Evolutionary conservation across 2,329 filamentous ascomycete genomes (phyloP), one percentile per base, ranked within the genome.

Genomic region (Fragosphaeria purpurea): DNA sequence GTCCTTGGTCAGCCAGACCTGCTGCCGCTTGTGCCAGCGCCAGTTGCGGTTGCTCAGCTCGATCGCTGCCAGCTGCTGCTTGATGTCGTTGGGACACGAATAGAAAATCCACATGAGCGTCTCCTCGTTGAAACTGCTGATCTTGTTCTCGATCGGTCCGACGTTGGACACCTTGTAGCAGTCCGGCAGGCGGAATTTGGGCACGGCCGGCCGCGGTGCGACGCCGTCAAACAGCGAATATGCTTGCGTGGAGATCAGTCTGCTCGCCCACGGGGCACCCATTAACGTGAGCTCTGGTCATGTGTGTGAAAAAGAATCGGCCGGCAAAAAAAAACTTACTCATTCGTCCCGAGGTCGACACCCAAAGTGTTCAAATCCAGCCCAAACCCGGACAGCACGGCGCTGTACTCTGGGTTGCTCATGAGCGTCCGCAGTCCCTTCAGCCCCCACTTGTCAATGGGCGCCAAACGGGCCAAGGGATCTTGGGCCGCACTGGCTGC

Each of bases 21-120:
- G 77, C 31, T 80, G 65, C 62, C 81, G 81, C 68, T 83, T 83
- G 62, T 85, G 80, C 76, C 80, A 85, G 54, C 81, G 70, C 81
- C 81, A 85, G 62, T 82, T 82, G 22, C 81, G 74, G 52, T 74
- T 75, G 58, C 79, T 77, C 79, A 85, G 68, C 61, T 84, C 79
- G 41, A 74, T 68, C 0, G 81, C 80, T 3, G 81, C 81, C 65
- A 82, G 67, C 45, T 80, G 75, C 61, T 85, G 81, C 62, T 82
- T 79, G 38, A 76, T 61, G 58, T 84, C 80, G 43, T 74, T 70
- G 7, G 81, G 78, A 53, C 77, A 82, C 64, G 77, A 82, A 63
- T 85, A 84, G 60, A 85, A 85, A 56, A 85, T 84, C 74, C 78
- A 83, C 63, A 85, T 79, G 45, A 85, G 66, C 0, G 81, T 83